Evolutionary conservation across 2,329 filamentous ascomycete species (phyloP), one percentile per base, ranked within the genome.

Genomic region (Tolypocladium sp.): DNA sequence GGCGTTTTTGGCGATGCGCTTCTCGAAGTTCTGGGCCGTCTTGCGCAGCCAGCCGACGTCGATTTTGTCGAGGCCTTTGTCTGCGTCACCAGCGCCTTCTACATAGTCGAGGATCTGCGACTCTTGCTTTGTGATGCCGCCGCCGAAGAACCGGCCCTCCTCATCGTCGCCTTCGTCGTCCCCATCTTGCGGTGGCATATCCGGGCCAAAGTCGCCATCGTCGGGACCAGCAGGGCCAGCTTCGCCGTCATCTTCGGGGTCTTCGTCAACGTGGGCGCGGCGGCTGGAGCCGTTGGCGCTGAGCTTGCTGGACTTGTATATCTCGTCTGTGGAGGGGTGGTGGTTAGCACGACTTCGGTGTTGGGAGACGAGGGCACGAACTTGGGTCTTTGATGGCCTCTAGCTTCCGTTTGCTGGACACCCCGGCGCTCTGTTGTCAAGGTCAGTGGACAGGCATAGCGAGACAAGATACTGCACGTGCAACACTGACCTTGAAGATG

Each of bases 111-210:
- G 82, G 25, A 94, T 90, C 66, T 92, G 84, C 2, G 86, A 87
- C 64, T 95, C 91, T 64, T 91, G 82, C 60, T 87, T 82, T 33
- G 88, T 91, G 66, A 99, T 88, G 40, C 94, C 94, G 58, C 92
- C 90, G 51, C 93, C 94, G 67, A 97, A 99, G 78, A 99, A 99
- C 13, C 94, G 87, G 1, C 93, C 94, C 63, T 96, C 94, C 57
- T 96, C 91, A 66, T 96, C 92, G 65, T 93, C 90, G 53, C 70
- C 71, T 79, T 75, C 62, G 59, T 76, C 81, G 49, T 83, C 37
- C 2, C 10, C 57, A 55, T 84, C 81, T 10, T 77, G 76, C 13
- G 82, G 82, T 1, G 79, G 77, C 30, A 71, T 64, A 4, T 73
- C 67, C 37, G 77, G 78, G 20, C 77, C 77, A 60, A 76, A 76